Evolutionary conservation across 192 early-diverging fungal species (phyloP), one percentile per base, ranked within the genome.

Genomic region (Podila verticillata): DNA sequence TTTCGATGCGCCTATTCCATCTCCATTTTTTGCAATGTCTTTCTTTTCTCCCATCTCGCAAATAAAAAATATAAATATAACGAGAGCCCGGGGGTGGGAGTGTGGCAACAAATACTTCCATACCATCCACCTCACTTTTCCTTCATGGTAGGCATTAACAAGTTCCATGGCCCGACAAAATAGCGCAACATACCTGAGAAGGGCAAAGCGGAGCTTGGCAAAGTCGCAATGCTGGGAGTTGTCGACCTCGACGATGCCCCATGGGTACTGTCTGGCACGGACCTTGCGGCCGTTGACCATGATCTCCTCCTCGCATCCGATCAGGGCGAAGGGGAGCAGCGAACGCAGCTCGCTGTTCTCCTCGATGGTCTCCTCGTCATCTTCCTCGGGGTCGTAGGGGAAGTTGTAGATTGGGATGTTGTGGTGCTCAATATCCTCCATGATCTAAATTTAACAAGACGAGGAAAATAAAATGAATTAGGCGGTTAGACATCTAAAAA

Each of bases 321-420:
- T 96, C 19, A 98, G 90, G 0, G 96, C 92, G 80, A 99, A 99
- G 34, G 98, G 98, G 72, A 99, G 84, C 83, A 95, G 87, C 26
- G 86, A 84, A 71, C 97, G 87, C 66, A 99, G 88, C 86, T 97
- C 96, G 62, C 94, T 91, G 87, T 98, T 99, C 85, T 99, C 97
- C 83, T 99, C 98, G 57, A 95, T 90, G 3, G 95, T 98, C 75
- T 99, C 98, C 83, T 99, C 98, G 72, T 99, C 98, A 80, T 98
- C 98, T 72, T 97, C 97, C 66, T 99, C 97, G 26, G 92, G 91
- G 65, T 97, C 92, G 71, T 93, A 93, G 57, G 98, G 98, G 87
- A 99, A 99, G 85, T 94, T 95, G 87, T 97, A 99, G 75, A 98
- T 96, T 36, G 96, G 96, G 71, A 99, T 98, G 63, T 94, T 90